Base-by-base conservation (phyloP, 192 early-diverging fungal species). In the Linnemannia exigua region DNA sequence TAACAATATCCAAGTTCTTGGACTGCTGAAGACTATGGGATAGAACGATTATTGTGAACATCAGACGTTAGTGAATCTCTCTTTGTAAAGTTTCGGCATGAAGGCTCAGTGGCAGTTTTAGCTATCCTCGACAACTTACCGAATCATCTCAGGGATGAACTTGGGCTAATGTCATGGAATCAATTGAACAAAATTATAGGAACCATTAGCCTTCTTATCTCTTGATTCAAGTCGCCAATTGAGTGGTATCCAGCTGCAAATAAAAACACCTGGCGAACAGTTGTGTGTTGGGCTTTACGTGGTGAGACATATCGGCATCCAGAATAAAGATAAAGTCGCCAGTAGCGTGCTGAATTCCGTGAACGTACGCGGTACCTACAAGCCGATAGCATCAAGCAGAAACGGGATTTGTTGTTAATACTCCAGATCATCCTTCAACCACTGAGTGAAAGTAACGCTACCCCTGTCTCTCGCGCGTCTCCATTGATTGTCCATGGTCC, bases 271-370 rank as follows among this genome's bases (percentile, higher is more conserved):
- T 3, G 12, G 5, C 58, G 15, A 15, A 46, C 25, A 15, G 17
- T 67, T 2, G 44, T 0, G n/a, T 28, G 5, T 15, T 47, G 37
- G 14, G 28, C 63, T 80, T 87, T 94, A 97, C 96, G 82, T 99
- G 98, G 88, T 99, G 98, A 35, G 97, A 98, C 94, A 99, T 97
- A 84, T 99, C 98, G 31, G 98, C 97, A 81, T 99, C 98, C 97
- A 99, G 96, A 84, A 99, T 98, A 79, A 99, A 96, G 47, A 98
- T 91, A 92, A 94, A 98, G 89, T 98, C 95, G 50, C 98, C 98
- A 25, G 97, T 98, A 17, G 97, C 96, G 87, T 94, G 94, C 88
- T 98, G 92, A 35, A 98, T 95, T 47, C 97, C 98, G 84, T 99
- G 95, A 22, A 98, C 92, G 78, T 99, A 99, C 35, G 98, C 98